Evolutionary conservation across 352 stramenopile genomes (phyloP).

Genomic region (Albugo laibachii): DNA sequence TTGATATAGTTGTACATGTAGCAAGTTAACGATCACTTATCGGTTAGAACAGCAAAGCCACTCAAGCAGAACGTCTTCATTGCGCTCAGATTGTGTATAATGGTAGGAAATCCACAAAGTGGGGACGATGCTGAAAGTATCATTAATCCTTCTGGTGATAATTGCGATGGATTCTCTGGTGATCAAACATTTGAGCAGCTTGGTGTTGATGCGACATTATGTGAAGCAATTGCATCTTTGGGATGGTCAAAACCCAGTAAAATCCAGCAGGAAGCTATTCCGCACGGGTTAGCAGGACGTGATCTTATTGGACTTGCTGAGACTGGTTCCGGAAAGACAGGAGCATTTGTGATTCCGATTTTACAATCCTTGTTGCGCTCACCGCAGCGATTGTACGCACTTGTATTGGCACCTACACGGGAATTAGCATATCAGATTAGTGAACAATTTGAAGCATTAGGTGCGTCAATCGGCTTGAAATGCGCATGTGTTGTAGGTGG

Average conservation of each 20-base stretch:
- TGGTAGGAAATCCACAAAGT: too few relatives aligned
- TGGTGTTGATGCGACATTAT: conserved; percentile 81
- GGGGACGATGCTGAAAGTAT: too few relatives aligned
- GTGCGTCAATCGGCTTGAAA: conserved; percentile 82
- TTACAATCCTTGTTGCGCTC: conserved; percentile 83
- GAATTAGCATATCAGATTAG: conserved; percentile 93
- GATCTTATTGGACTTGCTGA: conserved; percentile 96
- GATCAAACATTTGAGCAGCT: conserved; percentile 72
- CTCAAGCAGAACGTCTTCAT: too few relatives aligned
- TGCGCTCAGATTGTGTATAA: too few relatives aligned
- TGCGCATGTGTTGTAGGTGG: conserved; percentile 86
- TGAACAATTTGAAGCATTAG: conserved; percentile 87
- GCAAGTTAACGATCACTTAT: too few relatives aligned
- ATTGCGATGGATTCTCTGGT: neutral
- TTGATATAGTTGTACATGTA: too few relatives aligned
- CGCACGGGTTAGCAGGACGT: conserved; percentile 77
- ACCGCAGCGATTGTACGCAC: conserved; percentile 75
- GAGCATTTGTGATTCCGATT: conserved; percentile 88
- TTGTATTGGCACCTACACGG: conserved; percentile 86
- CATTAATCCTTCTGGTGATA: too few relatives aligned
- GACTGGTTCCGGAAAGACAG: conserved; percentile 91
- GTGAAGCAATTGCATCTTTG: conserved; percentile 80
- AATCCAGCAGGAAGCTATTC: conserved; percentile 91
- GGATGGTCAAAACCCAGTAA: conserved; percentile 87
- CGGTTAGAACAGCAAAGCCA: too few relatives aligned